phyloP scores from a whole-genome alignment of 768 basidiomycete genomes.

The Mycena albidolilacea region DNA sequence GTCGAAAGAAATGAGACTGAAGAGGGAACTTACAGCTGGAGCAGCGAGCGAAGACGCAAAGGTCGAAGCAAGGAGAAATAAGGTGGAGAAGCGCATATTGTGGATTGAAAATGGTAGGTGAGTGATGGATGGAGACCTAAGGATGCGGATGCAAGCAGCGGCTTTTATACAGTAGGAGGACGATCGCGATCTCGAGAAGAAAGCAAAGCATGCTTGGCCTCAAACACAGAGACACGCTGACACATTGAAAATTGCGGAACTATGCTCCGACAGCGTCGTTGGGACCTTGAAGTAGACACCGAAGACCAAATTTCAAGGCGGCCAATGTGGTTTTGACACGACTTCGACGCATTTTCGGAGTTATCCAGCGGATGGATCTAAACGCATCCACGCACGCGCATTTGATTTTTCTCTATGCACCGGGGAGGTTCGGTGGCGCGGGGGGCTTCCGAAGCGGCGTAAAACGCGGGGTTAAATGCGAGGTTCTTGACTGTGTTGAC shows the following conservation, averaged over 20 bases:
- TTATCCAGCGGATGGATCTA: constrained; percentile 7
- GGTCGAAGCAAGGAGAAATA: constrained; percentile 27
- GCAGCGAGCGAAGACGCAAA: constrained; percentile 27
- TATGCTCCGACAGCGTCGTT: background rate
- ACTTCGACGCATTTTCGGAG: constrained; percentile 6
- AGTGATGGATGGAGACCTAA: constrained; percentile 13
- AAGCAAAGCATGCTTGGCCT: background rate
- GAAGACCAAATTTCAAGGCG: constrained; percentile 10
- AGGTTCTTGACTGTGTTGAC: constrained; percentile 5
- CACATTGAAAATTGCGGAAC: constrained; percentile 17
- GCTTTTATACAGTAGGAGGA: constrained; percentile 16
- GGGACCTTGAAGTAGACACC: constrained; percentile 10
- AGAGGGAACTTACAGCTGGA: constrained; percentile 9
- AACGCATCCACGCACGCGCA: constrained; percentile 6
- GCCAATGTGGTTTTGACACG: background rate
- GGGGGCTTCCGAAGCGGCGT: background rate
- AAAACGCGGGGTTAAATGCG: constrained; percentile 20
- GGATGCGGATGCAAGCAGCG: background rate
- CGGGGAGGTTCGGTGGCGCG: background rate
- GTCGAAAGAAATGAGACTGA: background rate
- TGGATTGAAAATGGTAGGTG: background rate
- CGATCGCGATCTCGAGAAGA: constrained; percentile 5
- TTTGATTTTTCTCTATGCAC: background rate
- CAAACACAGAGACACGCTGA: constrained; percentile 15
- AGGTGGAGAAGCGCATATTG: constrained; percentile 30